phyloP scores from a whole-genome alignment of 2,329 filamentous ascomycete species.

The Pyricularia sp. region DNA sequence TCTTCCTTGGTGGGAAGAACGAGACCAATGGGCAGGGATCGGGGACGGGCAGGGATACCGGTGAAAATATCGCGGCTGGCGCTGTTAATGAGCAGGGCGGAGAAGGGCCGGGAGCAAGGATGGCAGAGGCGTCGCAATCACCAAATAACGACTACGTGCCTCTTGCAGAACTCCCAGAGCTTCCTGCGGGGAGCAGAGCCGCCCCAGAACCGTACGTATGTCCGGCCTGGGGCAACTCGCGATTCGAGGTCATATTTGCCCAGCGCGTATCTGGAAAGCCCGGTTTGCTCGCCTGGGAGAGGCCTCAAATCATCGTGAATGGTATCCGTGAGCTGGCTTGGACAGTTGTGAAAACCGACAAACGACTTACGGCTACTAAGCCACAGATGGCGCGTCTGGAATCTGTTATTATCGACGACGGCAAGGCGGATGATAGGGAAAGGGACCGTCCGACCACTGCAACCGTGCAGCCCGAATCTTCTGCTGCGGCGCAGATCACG shows the following conservation, averaged over 20 bases:
- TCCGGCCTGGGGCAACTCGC: slow-evolving; percentile 36
- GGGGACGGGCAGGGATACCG: neutral
- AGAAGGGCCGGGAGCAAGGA: neutral
- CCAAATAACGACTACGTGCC: neutral
- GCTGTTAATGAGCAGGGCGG: neutral
- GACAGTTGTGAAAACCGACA: slow-evolving; percentile 26
- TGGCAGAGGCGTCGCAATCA: neutral
- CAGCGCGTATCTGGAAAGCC: slow-evolving; percentile 28
- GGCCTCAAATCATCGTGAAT: slow-evolving; percentile 32
- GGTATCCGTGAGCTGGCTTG: slow-evolving; percentile 32
- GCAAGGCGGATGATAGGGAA: neutral
- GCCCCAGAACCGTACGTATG: slow-evolving; percentile 27
- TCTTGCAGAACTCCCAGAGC: slow-evolving; percentile 3
- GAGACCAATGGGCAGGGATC: neutral
- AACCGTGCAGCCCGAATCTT: neutral
- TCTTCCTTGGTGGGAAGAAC: slow-evolving; percentile 30
- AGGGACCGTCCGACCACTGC: neutral
- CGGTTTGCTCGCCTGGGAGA: slow-evolving; percentile 38
- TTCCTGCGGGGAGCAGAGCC: slow-evolving; percentile 8
- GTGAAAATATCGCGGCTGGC: neutral
- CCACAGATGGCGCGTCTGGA: slow-evolving; percentile 21
- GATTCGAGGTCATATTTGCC: slow-evolving; percentile 32
- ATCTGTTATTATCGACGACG: slow-evolving; percentile 11
- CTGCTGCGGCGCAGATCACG: neutral
- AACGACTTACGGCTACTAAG: slow-evolving; percentile 22